Evolutionary conservation across 2,329 filamentous ascomycete genomes (phyloP), one percentile per base, ranked within the genome.

Genomic region (Penicillium sp.): DNA sequence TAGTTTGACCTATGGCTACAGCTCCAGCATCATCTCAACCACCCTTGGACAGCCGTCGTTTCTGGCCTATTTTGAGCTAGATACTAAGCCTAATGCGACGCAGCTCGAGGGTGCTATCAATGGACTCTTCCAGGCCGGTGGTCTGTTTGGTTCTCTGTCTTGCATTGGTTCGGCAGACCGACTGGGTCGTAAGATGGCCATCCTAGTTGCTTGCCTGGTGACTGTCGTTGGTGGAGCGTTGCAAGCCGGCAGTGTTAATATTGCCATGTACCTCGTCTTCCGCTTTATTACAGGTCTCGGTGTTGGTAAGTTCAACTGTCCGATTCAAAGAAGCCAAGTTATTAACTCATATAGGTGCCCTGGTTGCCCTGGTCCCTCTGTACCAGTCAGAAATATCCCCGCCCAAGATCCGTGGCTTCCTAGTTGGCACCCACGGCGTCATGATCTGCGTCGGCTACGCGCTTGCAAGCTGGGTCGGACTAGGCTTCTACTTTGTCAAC

Each of bases 321-420:
- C n/a, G n/a, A n/a, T n/a, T n/a, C n/a, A n/a, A n/a, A n/a, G n/a
- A n/a, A n/a, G n/a, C n/a, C n/a, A n/a, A n/a, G n/a, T n/a, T n/a
- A n/a, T n/a, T n/a, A n/a, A 23, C 9, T 16, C 12, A 26, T 16
- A 3, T 24, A 58, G 47, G 56, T 11, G 52, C 56, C n/a, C 20
- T 58, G 26, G 47, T 59, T n/a, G 51, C 52, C 2, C 45, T 59
- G 35, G 50, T 60, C 21, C 35, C 62, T 47, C 51, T 65, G 23
- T 64, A 60, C 43, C 66, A 69, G 60, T 65, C 62, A 33, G 65
- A 70, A 58, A 60, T 69, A 2, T 59, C 64, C 3, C 66, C 66
- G 8, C 65, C 65, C 30, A 61, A 65, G 18, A 57, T 62, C 51
- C 63, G 65, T 8, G 66, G 67, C 2, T 50, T 67, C 35, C 61